Conservation (phyloP, 2,329 filamentous ascomycete species). For the Ophiosphaerella narmari region DNA sequence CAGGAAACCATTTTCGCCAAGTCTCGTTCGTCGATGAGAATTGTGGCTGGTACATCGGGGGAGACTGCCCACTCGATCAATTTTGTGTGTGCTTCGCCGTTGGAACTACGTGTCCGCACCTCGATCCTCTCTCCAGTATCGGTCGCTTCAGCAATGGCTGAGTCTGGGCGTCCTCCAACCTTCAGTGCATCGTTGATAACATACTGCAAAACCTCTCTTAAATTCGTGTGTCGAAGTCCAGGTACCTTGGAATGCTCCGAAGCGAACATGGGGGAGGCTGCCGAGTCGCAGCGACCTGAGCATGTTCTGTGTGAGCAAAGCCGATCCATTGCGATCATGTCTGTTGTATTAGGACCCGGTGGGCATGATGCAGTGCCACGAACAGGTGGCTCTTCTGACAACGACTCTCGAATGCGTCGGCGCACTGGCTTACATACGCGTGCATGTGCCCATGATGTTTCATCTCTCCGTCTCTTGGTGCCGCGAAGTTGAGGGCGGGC, state of each 20-base stretch:
- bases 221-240: slow-evolving; percentile 53
- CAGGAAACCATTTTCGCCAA: slow-evolving; percentile 67
- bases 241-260: slow-evolving; percentile 50
- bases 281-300: slow-evolving; percentile 29
- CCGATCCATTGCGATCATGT: slow-evolving; percentile 24
- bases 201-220: slow-evolving; percentile 57
- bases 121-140: slow-evolving; percentile 56
- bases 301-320: slow-evolving; percentile 28
- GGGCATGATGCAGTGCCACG: slow-evolving; percentile 23
- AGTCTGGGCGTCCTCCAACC: slow-evolving; percentile 58
- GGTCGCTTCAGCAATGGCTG: slow-evolving; percentile 53
- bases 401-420: slow-evolving; percentile 31
- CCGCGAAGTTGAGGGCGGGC: slow-evolving; percentile 45
- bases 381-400: slow-evolving; percentile 35
- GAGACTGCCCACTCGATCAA: slow-evolving; percentile 57
- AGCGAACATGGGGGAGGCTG: slow-evolving; percentile 38
- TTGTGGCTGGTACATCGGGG: slow-evolving; percentile 56
- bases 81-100: slow-evolving; percentile 52
- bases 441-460: slow-evolving; percentile 35
- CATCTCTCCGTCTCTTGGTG: slow-evolving; percentile 52
- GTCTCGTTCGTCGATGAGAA: slow-evolving; percentile 66
- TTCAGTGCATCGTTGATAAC: slow-evolving; percentile 59
- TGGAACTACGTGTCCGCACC: slow-evolving; percentile 51
- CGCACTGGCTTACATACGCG: slow-evolving; percentile 32
- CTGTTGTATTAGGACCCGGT: slow-evolving; percentile 10